A percentile compares a stretch with the other conserved stretches of the same genome.
Conservation (phyloP, 2,329 filamentous ascomycete genomes). For the Rutstroemia sp. region DNA sequence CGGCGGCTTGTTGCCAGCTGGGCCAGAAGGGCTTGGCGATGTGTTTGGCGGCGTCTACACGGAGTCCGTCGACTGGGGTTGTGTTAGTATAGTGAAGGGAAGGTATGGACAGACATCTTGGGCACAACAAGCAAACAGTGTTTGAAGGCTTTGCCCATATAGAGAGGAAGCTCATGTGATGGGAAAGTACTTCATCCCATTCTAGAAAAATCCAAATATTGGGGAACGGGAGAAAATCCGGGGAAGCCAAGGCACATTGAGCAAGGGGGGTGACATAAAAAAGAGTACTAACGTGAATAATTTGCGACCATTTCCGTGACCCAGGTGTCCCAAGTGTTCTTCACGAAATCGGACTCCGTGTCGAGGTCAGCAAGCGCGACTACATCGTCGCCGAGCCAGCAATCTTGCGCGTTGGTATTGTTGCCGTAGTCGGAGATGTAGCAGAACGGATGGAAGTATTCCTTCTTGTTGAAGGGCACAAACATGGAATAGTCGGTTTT, state of each 20-base stretch:
- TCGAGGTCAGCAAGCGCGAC: constrained; percentile 37
- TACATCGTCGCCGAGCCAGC: constrained; percentile 29
- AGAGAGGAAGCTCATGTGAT: background rate
- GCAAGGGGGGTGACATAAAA: constrained; percentile 42
- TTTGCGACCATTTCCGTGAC: constrained; percentile 14
- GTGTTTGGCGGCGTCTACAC: constrained; percentile 41
- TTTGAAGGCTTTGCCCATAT: background rate
- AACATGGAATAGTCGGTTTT: constrained; percentile 13
- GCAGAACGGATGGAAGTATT: constrained; percentile 15
- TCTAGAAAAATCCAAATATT: constrained; percentile 40
- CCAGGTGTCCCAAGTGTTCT: constrained; percentile 12
- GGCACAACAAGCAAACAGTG: background rate
- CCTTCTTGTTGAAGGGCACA: constrained; percentile 15
- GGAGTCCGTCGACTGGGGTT: constrained; percentile 36
- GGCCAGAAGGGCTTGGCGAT: constrained; percentile 46
- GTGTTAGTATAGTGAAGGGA: background rate
- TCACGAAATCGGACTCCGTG: constrained; percentile 23
- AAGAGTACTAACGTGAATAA: constrained; percentile 14
- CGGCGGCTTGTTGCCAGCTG: constrained; percentile 42
- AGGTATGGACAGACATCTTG: too few species aligned
- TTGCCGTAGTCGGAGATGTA: constrained; percentile 30
- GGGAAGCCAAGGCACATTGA: too few species aligned
- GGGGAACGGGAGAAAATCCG: constrained; percentile 45
- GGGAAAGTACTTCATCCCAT: background rate
- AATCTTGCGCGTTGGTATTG: constrained; percentile 24